A percentile compares a stretch with the other conserved stretches of the same genome.
Conservation (phyloP, 306 rosid species). For the Trichosanthes truncata region DNA sequence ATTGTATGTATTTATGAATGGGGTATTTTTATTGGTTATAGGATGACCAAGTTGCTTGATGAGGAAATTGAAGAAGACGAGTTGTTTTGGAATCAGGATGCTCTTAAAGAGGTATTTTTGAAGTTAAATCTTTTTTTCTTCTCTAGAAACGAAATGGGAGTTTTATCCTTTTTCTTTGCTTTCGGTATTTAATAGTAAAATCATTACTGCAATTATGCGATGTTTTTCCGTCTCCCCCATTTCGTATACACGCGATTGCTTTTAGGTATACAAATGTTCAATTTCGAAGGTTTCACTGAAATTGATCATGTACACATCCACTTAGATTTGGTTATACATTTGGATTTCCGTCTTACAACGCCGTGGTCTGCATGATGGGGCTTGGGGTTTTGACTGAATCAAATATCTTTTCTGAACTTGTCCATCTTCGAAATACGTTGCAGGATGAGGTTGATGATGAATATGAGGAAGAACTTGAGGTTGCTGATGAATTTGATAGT, state of each 20-base stretch:
- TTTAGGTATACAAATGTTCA: background rate
- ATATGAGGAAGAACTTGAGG: conserved; percentile 70
- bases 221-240: background rate
- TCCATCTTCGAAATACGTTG: background rate
- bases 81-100: conserved; percentile 82
- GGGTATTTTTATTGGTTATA: background rate
- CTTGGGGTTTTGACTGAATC: background rate
- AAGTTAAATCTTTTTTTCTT: background rate
- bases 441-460: conserved; percentile 67
- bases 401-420: background rate
- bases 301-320: background rate
- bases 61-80: conserved; percentile 76
- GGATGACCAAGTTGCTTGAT: conserved; percentile 63
- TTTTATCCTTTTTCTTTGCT: background rate
- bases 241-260: background rate
- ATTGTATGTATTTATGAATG: background rate
- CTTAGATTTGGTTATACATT: background rate
- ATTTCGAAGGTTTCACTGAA: background rate
- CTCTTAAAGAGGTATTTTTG: conserved; percentile 59
- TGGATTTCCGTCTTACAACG: background rate
- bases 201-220: background rate
- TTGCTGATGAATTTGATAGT: conserved; percentile 81
- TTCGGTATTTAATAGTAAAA: background rate
- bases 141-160: background rate
- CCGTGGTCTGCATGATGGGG: background rate